A percentile compares a stretch with the other conserved stretches of the same genome.
Conservation (phyloP, 176 grass and related monocot genomes). For the Triticum dicoccoides region DNA sequence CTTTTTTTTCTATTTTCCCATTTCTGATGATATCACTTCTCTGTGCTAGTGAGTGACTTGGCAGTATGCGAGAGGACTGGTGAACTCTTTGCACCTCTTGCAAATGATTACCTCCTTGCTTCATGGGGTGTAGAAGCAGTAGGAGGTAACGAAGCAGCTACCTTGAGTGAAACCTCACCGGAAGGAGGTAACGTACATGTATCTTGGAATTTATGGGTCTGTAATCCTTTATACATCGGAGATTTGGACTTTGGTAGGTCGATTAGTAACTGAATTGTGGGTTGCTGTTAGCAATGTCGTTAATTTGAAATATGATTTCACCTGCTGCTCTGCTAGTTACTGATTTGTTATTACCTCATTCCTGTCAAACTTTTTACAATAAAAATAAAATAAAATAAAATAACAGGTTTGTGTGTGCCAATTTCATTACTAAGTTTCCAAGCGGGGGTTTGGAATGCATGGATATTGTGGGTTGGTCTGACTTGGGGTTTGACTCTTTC, state of each 20-base stretch:
- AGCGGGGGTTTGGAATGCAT: not conserved
- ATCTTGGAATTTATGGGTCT: not conserved
- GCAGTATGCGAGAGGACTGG: not conserved
- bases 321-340: not conserved
- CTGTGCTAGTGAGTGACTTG: constrained; percentile 19
- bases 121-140: not conserved
- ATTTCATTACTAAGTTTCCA: not conserved
- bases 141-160: not conserved
- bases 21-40: constrained; percentile 12
- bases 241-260: not conserved
- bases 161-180: not conserved
- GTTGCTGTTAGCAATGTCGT: not conserved
- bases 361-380: not conserved
- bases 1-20: not conserved
- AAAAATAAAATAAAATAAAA: not conserved
- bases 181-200: constrained; percentile 4
- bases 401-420: not conserved
- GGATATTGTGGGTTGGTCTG: not conserved
- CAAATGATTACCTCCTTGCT: not conserved
- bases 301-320: not conserved
- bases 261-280: not conserved
- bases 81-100: not conserved
- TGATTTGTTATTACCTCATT: not conserved
- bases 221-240: not conserved
- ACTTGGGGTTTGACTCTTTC: not conserved